Evolutionary conservation across 768 basidiomycete species (phyloP), one percentile per base, ranked within the genome.

Genomic region (Suillus weaverae): DNA sequence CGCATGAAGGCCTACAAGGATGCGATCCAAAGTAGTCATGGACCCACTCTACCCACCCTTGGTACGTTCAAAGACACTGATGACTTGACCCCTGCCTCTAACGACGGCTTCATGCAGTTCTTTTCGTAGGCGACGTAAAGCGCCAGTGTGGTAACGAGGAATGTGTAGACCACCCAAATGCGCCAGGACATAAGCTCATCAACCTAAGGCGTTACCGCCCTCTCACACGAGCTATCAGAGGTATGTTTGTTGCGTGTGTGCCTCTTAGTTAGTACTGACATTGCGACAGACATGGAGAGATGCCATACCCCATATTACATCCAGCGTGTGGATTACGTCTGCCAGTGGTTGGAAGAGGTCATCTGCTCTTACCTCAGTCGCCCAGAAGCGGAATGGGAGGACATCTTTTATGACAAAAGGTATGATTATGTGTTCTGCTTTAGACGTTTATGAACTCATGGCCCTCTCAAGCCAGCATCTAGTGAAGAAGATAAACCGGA

Each of bases 251-350:
- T 33, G 50, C 51, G 10, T 20, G 16, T 59, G 13, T 14, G 33
- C 10, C 10, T 20, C 3, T 54, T 35, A 14, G 50, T 22, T 20
- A 36, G 16, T 13, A n/a, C 51, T 68, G 30, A 71, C 18, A 30
- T 53, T n/a, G 8, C 22, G 30, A 36, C 64, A 85, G 84, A 72
- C 4, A 81, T 86, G 78, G 83, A 86, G 64, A 77, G 75, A 56
- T 81, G 80, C 32, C 81, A 83, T 36, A 70, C 80, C 6, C 79
- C 79, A 5, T 85, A 83, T 64, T 74, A 76, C 6, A 76, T 82
- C 61, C 67, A 71, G 5, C 72, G 71, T 32, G 70, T 76, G 35
- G 70, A 77, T 20, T 73, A 73, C 20, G 74, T 84, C 60, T 76
- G 76, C 35, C 66, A 72, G 11, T 85, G 84, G 83, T 69, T 85